Base-by-base conservation (phyloP, 495 filamentous ascomycete species). In the Hypoxylon crocopeplum region DNA sequence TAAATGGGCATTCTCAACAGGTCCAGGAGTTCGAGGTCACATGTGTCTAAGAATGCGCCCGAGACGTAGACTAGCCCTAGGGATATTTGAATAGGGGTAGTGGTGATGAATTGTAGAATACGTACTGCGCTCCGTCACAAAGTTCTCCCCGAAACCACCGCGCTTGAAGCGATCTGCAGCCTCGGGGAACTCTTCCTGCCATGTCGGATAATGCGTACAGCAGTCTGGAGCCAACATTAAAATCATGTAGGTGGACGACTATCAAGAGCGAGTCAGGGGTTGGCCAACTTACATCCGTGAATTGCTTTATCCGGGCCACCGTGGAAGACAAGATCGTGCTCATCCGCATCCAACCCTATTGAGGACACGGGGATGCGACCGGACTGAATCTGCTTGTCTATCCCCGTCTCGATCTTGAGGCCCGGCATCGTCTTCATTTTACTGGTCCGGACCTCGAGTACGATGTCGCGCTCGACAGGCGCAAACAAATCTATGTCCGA, bases 111-210 rank as follows among this genome's bases (percentile, higher is more conserved):
- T 34, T 29, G n/a, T 7, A 6, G 39, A 42, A 53, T 39, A 63
- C 59, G n/a, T 36, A 64, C 60, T 70, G 33, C 56, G 69, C 19
- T 66, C 56, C 7, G 69, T 71, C 15, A 83, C 79, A 1, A 86
- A 68, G 55, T 86, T 86, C 68, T 86, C 83, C 16, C 83, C 83
- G 58, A 85, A 85, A 1, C 72, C 80, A 24, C 83, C 83, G 1
- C 75, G 70, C 8, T 67, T 38, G 53, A 86, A 85, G 10, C 59
- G 62, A 0, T 71, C 36, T 2, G 75, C 72, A 2, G 74, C 73
- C 0, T 72, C 47, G 8, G 79, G 77, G 48, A 74, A 77, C 27
- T 82, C 77, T 2, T 63, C 24, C 7, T 62, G 62, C 79, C 82
- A 84, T 7, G 38, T n/a, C 0, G 69, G 34, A 66, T 86, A 86